Evolutionary conservation across 768 basidiomycete genomes (phyloP).

Genomic region (Pulveroboletus frians): DNA sequence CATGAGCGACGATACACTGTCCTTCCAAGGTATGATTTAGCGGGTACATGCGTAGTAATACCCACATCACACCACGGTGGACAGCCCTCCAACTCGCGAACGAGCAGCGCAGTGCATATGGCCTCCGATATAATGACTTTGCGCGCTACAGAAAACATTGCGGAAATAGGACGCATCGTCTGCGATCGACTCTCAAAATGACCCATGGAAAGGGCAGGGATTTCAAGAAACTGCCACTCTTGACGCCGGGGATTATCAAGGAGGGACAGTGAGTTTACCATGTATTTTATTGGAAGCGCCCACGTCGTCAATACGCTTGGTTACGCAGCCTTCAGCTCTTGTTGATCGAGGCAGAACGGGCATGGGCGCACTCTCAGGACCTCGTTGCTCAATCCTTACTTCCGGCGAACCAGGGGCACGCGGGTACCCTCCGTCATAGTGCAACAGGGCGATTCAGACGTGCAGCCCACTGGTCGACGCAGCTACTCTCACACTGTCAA

Average conservation of each 20-base stretch:
- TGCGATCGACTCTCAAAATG: constrained; percentile 78
- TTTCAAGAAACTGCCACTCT: constrained; percentile 75
- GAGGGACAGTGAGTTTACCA: constrained; percentile 73
- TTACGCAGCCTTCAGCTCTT: constrained; percentile 67
- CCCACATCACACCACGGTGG: constrained; percentile 2
- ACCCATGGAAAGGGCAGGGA: constrained; percentile 87
- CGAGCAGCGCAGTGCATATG: constrained; percentile 86
- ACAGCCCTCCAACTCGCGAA: constrained; percentile 80
- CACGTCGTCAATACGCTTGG: constrained; percentile 8
- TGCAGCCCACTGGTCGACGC: constrained; percentile 71
- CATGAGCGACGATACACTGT: constrained; percentile 27
- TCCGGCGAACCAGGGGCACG: constrained; percentile 46
- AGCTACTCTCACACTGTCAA: constrained; percentile 71
- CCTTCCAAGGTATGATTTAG: constrained; percentile 39
- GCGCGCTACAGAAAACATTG: constrained; percentile 91
- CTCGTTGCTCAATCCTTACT: constrained; percentile 50
- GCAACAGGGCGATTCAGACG: constrained; percentile 79
- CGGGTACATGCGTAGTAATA: background rate
- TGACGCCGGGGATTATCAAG: constrained; percentile 65
- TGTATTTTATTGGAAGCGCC: background rate
- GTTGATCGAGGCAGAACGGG: constrained; percentile 87
- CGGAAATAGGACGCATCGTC: constrained; percentile 81
- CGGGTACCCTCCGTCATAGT: constrained; percentile 60
- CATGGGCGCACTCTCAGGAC: constrained; percentile 87
- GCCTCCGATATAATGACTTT: constrained; percentile 86